Evolutionary conservation across 176 grass and related monocot species (phyloP), one percentile per base, ranked within the genome.

Genomic region (Carex cristatella): DNA sequence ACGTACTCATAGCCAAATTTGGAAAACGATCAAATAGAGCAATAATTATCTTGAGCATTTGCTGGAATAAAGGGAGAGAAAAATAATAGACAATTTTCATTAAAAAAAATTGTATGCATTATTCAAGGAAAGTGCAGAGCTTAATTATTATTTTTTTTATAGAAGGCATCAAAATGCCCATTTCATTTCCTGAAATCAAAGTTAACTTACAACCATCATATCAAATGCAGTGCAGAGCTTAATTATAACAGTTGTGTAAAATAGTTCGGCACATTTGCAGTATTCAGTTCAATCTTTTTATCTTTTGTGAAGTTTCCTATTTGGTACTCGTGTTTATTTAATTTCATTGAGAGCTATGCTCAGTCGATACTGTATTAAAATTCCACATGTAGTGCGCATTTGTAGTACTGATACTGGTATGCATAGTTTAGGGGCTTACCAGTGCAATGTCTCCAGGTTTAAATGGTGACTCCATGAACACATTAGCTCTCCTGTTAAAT

Each of bases 391-490:
- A 88, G 6, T 49, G 62, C 79, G 28, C 58, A 58, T 87, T 56
- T 77, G 81, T 31, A 61, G 46, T 66, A 62, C 7, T 44, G 4
- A 54, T 89, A 28, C 23, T 74, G 61, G 83, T 32, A 81, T 9
- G 86, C 35, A 72, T 77, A 15, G 3, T 7, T 79, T 49, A 48
- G 63, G 42, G 59, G 64, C 90, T 60, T 93, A 97, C 95, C 87
- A 93, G 81, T 53, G 84, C 78, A 19, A 87, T 64, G 53, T 89
- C 82, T 58, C 89, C 91, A 86, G 81, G 86, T 91, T 93, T 97
- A 35, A 94, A 42, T 35, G 91, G 91, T 64, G 87, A 87, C 73
- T 94, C 95, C 10, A 90, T 64, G 28, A 94, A 94, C 81, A 93
- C 81, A 69, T 89, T 84, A 84, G 90, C 75, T 90, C 88, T 90